These are phyloP conservation scores for Capsicum pubescens DNA, from an alignment of 257 asterid species.

Conservation along the genomic window DNA sequence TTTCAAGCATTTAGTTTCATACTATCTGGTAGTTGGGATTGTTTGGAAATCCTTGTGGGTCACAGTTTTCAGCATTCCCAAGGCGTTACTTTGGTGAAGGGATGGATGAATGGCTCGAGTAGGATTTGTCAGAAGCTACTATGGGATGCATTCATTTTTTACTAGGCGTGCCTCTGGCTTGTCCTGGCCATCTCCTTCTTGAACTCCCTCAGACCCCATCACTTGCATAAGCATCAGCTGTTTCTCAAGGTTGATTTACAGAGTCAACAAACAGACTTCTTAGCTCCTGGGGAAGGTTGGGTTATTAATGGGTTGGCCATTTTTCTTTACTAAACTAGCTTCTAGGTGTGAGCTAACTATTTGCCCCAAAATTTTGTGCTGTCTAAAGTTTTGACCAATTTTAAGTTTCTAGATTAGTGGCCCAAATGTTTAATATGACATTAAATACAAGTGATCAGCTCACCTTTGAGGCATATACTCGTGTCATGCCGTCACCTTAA, in stretches of 20 bases:
- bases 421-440: not conserved
- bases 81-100: not conserved
- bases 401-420: not conserved
- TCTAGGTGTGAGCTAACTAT: not conserved
- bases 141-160: not conserved
- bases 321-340: not conserved
- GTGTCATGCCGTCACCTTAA: not conserved
- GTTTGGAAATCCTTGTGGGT: slow-evolving; percentile 20
- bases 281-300: not conserved
- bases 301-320: slow-evolving; percentile 6
- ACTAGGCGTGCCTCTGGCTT: not conserved
- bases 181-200: not conserved
- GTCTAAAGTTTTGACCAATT: not conserved
- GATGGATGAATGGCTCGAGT: not conserved
- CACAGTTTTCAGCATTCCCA: not conserved
- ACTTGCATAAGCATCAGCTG: not conserved
- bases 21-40: not conserved
- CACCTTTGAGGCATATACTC: not conserved
- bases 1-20: not conserved
- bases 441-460: not conserved
- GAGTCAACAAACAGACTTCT: not conserved
- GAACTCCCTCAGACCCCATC: not conserved
- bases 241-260: not conserved
- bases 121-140: not conserved
- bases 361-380: not conserved